Conservation (phyloP, 2,329 filamentous ascomycete genomes). For the Pezicula carpinea region DNA sequence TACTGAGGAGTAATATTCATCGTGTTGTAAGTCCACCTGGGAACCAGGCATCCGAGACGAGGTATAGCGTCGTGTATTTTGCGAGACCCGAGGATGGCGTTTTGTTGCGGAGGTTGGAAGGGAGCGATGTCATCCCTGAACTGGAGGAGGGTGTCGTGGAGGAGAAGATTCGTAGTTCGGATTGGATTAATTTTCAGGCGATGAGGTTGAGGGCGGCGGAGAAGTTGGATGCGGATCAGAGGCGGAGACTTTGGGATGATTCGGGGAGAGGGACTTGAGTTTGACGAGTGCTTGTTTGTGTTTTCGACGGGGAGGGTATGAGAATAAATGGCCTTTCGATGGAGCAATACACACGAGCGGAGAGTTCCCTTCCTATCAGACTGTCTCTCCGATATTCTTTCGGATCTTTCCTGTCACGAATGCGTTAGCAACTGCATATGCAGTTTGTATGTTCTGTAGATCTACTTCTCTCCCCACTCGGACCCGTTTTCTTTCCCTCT, state of each 20-base stretch:
- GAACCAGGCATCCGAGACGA: conserved; percentile 16
- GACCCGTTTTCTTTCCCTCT: too few relatives aligned
- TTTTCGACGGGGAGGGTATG: too few relatives aligned
- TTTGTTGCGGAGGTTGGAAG: conserved; percentile 15
- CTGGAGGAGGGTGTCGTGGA: conserved; percentile 13
- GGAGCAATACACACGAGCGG: too few relatives aligned
- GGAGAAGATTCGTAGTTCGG: conserved; percentile 16
- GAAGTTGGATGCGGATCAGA: conserved; percentile 11
- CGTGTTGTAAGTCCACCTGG: conserved; percentile 29
- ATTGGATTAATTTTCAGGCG: conserved; percentile 22
- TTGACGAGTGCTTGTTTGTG: neutral
- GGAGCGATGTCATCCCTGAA: conserved; percentile 17
- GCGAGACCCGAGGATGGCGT: conserved; percentile 44
- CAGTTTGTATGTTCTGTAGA: too few relatives aligned
- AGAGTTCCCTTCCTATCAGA: too few relatives aligned
- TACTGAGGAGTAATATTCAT: conserved; percentile 31
- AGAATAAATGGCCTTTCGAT: too few relatives aligned
- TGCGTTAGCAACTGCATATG: too few relatives aligned
- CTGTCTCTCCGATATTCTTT: too few relatives aligned
- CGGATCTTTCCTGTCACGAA: too few relatives aligned
- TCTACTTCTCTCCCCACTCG: too few relatives aligned
- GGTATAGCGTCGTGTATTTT: conserved; percentile 53
- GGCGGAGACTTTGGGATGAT: conserved; percentile 16
- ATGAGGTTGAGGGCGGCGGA: conserved; percentile 14
- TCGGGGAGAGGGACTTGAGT: conserved; percentile 13